These are phyloP conservation scores for Linanthus parryae DNA, from an alignment of 148 eudicot genomes.

Conservation along the genomic window DNA sequence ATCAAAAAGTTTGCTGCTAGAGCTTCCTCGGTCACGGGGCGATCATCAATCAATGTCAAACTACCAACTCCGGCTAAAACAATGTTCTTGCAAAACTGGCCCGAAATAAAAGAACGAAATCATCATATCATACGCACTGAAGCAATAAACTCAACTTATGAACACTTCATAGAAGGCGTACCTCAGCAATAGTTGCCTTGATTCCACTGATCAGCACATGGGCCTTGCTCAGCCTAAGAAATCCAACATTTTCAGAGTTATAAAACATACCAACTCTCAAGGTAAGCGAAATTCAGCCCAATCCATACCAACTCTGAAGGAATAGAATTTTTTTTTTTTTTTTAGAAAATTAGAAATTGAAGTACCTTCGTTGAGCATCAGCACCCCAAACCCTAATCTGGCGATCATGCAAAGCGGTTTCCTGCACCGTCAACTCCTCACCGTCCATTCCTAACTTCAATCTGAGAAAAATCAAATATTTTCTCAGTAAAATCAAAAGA, in stretches of 20 bases:
- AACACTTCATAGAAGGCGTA: conserved; percentile 8
- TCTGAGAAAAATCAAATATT: background rate
- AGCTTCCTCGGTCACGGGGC: conserved; percentile 59
- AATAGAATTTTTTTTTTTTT: too few relatives aligned
- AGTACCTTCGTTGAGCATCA: conserved; percentile 88
- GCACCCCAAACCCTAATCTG: conserved; percentile 99
- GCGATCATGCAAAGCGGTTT: conserved; percentile 95
- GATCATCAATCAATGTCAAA: conserved; percentile 71
- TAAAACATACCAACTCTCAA: conserved; percentile 6
- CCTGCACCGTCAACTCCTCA: conserved; percentile 94
- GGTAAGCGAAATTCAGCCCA: background rate
- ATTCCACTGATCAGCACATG: conserved; percentile 82
- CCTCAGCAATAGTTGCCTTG: conserved; percentile 86
- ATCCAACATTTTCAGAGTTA: too few relatives aligned
- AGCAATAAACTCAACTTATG: conserved; percentile 1
- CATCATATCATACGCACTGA: conserved; percentile 2
- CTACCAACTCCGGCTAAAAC: conserved; percentile 97
- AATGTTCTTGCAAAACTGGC: conserved; percentile 95
- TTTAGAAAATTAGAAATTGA: background rate
- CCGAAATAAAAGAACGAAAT: conserved; percentile 3
- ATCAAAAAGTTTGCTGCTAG: conserved; percentile 68
- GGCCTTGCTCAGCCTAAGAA: conserved; percentile 76
- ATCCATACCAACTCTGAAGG: too few relatives aligned
- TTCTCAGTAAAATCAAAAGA: background rate
- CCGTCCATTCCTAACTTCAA: conserved; percentile 25